Evolutionary conservation across 2,329 filamentous ascomycete genomes (phyloP).

Genomic region (Phaeoacremonium minimum): DNA sequence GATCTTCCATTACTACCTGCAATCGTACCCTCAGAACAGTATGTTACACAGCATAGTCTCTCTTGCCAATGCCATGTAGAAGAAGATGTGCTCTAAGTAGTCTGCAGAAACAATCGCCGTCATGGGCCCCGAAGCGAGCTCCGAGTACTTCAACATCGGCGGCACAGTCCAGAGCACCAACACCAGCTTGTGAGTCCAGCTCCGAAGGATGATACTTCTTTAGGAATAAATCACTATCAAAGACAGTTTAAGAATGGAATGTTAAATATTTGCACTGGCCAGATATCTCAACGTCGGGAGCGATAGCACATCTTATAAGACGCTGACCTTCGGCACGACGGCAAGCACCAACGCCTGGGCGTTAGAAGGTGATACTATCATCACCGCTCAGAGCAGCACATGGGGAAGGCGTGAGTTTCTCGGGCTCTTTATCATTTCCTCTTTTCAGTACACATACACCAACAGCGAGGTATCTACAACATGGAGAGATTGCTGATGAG

Average conservation of each 20-base stretch:
- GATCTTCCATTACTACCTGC: conserved; percentile 49
- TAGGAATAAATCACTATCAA: no score
- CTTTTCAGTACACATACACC: conserved; percentile 12
- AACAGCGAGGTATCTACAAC: not conserved
- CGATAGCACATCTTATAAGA: conserved; percentile 45
- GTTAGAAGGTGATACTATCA: conserved; percentile 39
- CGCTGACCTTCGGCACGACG: conserved; percentile 37
- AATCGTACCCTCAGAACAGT: conserved; percentile 37
- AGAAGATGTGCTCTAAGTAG: not conserved
- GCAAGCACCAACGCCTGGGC: conserved; percentile 44
- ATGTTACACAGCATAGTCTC: conserved; percentile 7
- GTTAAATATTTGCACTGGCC: no score
- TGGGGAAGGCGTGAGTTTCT: conserved; percentile 33
- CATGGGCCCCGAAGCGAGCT: conserved; percentile 44
- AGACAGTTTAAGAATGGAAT: no score
- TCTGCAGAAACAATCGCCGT: conserved; percentile 29
- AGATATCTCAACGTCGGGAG: conserved; percentile 44
- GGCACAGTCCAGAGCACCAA: conserved; percentile 39
- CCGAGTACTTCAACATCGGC: conserved; percentile 44
- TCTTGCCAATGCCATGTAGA: not conserved
- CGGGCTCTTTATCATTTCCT: not conserved
- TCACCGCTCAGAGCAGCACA: conserved; percentile 35
- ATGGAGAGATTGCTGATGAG: not conserved
- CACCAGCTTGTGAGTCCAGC: no score
- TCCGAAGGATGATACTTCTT: no score